These are phyloP conservation scores for Iodosphaeria phyllophila DNA, from an alignment of 2,329 filamentous ascomycete genomes.

Conservation along the genomic window DNA sequence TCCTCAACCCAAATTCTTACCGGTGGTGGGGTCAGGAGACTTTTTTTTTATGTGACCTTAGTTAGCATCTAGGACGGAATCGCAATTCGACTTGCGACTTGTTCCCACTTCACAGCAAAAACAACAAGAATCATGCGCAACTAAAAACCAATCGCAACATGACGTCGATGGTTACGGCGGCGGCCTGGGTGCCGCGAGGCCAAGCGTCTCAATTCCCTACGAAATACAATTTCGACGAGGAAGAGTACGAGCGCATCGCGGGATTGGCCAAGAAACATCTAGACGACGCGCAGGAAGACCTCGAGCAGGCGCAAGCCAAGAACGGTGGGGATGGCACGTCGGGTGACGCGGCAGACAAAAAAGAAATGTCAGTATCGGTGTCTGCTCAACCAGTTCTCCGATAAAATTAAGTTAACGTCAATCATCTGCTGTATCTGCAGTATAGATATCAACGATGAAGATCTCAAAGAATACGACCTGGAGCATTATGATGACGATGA, in stretches of 20 bases:
- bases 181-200: slow-evolving; percentile 59
- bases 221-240: slow-evolving; percentile 59
- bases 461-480: slow-evolving; percentile 88
- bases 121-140: too few relatives aligned
- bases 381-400: neutral
- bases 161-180: slow-evolving; percentile 58
- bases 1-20: slow-evolving; percentile 4
- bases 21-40: neutral
- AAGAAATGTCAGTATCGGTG: slow-evolving; percentile 10
- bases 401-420: neutral
- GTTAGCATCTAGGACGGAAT: too few relatives aligned
- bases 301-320: slow-evolving; percentile 49
- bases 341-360: slow-evolving; percentile 7
- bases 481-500: slow-evolving; percentile 92
- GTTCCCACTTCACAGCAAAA: too few relatives aligned
- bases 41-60: neutral
- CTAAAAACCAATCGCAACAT: too few relatives aligned
- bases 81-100: too few relatives aligned
- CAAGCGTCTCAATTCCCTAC: slow-evolving; percentile 59
- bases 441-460: slow-evolving; percentile 50
- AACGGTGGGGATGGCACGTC: slow-evolving; percentile 6
- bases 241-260: slow-evolving; percentile 58
- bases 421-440: slow-evolving; percentile 12
- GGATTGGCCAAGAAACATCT: slow-evolving; percentile 61
- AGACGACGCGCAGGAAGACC: slow-evolving; percentile 77